phyloP scores from a whole-genome alignment of 2,329 filamentous ascomycete species.

The Lecanicillium sp. region DNA sequence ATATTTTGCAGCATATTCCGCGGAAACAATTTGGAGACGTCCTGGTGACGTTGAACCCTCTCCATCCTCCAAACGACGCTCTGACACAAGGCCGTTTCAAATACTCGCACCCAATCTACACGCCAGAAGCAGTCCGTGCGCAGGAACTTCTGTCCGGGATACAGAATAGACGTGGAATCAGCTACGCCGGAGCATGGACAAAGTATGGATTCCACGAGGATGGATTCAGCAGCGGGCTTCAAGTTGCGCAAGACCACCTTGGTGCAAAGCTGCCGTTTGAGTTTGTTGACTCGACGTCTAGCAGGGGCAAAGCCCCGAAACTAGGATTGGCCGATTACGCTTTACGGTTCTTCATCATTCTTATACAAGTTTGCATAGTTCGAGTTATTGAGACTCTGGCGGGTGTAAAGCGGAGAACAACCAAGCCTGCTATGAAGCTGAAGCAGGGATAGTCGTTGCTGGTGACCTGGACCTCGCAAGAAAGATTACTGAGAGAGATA shows the following conservation, averaged over 20 bases:
- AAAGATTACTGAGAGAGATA: too few species aligned
- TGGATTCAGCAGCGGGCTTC: conserved; percentile 69
- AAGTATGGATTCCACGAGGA: conserved; percentile 83
- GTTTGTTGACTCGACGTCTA: conserved; percentile 63
- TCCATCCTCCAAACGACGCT: conserved; percentile 53
- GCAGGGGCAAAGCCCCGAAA: conserved; percentile 26
- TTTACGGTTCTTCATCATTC: conserved; percentile 40
- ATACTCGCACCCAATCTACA: conserved; percentile 71
- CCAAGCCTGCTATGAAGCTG: too few species aligned
- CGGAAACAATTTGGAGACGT: conserved; percentile 58
- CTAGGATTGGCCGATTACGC: background rate
- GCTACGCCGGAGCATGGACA: conserved; percentile 80
- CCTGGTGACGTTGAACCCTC: conserved; percentile 74
- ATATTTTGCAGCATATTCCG: conserved; percentile 69
- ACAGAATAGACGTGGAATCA: conserved; percentile 70
- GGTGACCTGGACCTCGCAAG: too few species aligned
- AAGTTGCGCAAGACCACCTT: conserved; percentile 61
- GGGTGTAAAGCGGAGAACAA: too few species aligned
- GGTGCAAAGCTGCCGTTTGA: conserved; percentile 69
- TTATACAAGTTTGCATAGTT: conserved; percentile 47
- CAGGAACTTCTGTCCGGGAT: conserved; percentile 60
- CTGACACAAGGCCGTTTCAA: conserved; percentile 63
- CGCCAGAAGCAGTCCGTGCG: conserved; percentile 53
- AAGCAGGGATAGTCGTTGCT: too few species aligned
- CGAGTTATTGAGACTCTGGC: conserved; percentile 31